These are phyloP conservation scores for Talinum fruticosum DNA, from an alignment of 148 eudicot genomes.

Conservation along the genomic window DNA sequence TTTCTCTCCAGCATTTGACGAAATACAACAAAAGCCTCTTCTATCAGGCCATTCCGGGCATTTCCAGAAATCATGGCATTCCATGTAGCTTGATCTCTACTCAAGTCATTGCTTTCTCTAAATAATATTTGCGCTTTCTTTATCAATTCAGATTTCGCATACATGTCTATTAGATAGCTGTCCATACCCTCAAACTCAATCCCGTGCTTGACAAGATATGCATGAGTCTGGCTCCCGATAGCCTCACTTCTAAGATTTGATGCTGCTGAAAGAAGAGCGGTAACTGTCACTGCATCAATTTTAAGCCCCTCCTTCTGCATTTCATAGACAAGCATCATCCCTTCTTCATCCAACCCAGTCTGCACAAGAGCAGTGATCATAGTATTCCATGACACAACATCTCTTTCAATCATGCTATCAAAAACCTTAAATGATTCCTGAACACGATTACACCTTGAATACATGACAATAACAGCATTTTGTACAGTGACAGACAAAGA, in stretches of 20 bases:
- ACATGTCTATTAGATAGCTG: constrained; percentile 87
- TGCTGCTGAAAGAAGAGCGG: constrained; percentile 77
- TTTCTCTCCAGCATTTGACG: constrained; percentile 58
- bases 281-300: constrained; percentile 62
- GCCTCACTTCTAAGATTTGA: constrained; percentile 68
- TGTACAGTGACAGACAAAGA: constrained; percentile 36
- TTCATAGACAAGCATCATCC: constrained; percentile 76
- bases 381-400: constrained; percentile 83
- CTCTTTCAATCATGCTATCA: constrained; percentile 67
- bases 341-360: constrained; percentile 68
- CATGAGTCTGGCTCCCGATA: constrained; percentile 79
- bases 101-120: constrained; percentile 32
- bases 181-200: constrained; percentile 76
- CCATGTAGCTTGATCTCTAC: constrained; percentile 80
- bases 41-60: constrained; percentile 58
- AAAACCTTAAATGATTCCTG: constrained; percentile 64
- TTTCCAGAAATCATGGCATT: constrained; percentile 75
- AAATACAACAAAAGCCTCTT: constrained; percentile 52
- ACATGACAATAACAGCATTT: constrained; percentile 72
- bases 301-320: constrained; percentile 75
- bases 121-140: constrained; percentile 47
- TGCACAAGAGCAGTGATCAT: constrained; percentile 79
- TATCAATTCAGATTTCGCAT: constrained; percentile 63
- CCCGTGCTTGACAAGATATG: constrained; percentile 60
- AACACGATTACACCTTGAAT: constrained; percentile 73